Conservation (phyloP, 305 asterid genomes). For the Rubia occidens region DNA sequence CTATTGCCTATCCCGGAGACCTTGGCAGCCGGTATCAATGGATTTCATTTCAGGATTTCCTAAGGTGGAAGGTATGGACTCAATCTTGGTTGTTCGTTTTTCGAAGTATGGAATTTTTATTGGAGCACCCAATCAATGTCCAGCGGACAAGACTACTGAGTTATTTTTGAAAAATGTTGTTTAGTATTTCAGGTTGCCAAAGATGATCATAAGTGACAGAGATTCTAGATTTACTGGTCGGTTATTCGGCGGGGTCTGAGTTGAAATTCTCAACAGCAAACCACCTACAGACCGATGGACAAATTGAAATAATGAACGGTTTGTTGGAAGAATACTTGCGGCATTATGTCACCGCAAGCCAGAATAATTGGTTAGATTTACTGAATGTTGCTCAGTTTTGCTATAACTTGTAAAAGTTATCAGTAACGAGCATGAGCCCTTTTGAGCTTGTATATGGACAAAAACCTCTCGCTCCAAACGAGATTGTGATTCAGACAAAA, state of each 20-base stretch:
- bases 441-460: background rate
- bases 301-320: too few relatives aligned
- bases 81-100: background rate
- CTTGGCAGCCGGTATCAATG: background rate
- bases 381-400: background rate
- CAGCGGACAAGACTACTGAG: background rate
- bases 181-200: background rate
- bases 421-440: background rate
- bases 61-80: background rate
- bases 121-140: background rate
- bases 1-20: background rate
- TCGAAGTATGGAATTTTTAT: background rate
- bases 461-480: background rate
- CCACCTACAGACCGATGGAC: background rate
- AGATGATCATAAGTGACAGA: background rate
- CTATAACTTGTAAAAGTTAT: background rate
- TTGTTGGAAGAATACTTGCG: background rate
- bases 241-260: background rate
- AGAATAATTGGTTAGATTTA: background rate
- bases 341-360: background rate
- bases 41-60: background rate
- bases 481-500: background rate
- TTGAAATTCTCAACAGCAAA: background rate
- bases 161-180: background rate
- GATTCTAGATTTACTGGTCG: background rate